phyloP scores from a whole-genome alignment of 148 eudicot species.

The Vaccinium corymbosum region DNA sequence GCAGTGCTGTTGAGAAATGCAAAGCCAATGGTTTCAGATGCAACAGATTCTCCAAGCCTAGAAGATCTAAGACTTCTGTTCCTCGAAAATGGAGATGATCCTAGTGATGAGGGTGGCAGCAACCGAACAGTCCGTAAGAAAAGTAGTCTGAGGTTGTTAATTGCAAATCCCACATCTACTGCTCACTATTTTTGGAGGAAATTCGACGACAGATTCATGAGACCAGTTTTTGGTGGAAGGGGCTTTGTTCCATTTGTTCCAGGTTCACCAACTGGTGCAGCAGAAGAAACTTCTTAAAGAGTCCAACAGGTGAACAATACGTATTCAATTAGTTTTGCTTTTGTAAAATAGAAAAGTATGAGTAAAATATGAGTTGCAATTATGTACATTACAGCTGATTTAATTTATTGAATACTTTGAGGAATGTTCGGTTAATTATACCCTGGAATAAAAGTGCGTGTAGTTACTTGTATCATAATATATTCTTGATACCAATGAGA shows the following conservation, averaged over 20 bases:
- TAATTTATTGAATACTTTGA: background rate
- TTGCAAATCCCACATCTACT: slow-evolving; percentile 54
- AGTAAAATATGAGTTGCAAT: background rate
- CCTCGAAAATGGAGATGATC: slow-evolving; percentile 29
- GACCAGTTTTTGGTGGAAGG: slow-evolving; percentile 95
- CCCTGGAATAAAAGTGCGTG: background rate
- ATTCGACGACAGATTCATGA: slow-evolving; percentile 86
- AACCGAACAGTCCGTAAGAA: slow-evolving; percentile 13
- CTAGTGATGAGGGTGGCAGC: slow-evolving; percentile 21
- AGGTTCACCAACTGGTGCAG: slow-evolving; percentile 67
- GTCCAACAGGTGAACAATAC: background rate
- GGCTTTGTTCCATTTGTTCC: slow-evolving; percentile 83
- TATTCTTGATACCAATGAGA: background rate
- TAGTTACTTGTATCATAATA: background rate
- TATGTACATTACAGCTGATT: background rate
- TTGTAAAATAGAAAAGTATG: background rate
- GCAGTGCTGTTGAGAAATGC: slow-evolving; percentile 40
- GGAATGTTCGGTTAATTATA: background rate
- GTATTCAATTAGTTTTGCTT: background rate
- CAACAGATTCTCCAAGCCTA: slow-evolving; percentile 48
- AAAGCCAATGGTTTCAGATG: slow-evolving; percentile 33
- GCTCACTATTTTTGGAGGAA: slow-evolving; percentile 86
- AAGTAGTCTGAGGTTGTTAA: slow-evolving; percentile 49
- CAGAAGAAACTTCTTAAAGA: slow-evolving; percentile 19
- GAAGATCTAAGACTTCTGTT: slow-evolving; percentile 46